These are phyloP conservation scores for Handroanthus guayacan DNA, from an alignment of 257 asterid species.

Conservation along the genomic window DNA sequence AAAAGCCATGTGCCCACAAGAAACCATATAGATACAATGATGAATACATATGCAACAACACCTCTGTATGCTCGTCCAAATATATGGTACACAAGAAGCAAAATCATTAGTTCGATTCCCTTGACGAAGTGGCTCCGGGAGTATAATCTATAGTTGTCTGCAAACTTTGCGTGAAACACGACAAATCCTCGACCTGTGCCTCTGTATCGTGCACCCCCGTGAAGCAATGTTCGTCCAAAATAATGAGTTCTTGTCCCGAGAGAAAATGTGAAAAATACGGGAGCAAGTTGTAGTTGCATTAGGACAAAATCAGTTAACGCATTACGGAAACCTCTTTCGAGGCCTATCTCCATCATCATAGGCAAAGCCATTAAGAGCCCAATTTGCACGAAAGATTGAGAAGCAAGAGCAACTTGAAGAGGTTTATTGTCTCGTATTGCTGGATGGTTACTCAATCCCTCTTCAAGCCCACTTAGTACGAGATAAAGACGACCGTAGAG, in stretches of 20 bases:
- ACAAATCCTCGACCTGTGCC: constrained; percentile 97
- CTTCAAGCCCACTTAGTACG: constrained; percentile 91
- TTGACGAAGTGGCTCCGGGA: constrained; percentile 92
- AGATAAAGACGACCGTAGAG: constrained; percentile 96
- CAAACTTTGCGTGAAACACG: constrained; percentile 92
- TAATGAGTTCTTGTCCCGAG: constrained; percentile 94
- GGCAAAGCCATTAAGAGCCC: constrained; percentile 96
- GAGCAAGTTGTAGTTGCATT: constrained; percentile 94
- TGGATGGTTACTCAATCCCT: constrained; percentile 66
- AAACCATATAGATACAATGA: constrained; percentile 88
- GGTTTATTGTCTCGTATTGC: constrained; percentile 89
- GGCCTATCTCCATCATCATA: constrained; percentile 99
- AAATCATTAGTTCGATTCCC: constrained; percentile 87
- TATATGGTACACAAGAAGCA: constrained; percentile 89
- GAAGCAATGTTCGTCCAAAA: constrained; percentile 89
- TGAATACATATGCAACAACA: constrained; percentile 69
- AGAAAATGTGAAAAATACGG: constrained; percentile 92
- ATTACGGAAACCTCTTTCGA: constrained; percentile 84
- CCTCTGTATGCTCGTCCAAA: constrained; percentile 75
- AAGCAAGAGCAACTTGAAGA: constrained; percentile 98
- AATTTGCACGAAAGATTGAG: constrained; percentile 92
- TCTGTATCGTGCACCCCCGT: constrained; percentile 92
- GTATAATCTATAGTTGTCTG: constrained; percentile 84
- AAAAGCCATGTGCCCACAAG: constrained; percentile 95
- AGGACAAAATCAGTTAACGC: constrained; percentile 87